These are phyloP conservation scores for Solanum etuberosum DNA, from an alignment of 257 asterid genomes.

Conservation along the genomic window DNA sequence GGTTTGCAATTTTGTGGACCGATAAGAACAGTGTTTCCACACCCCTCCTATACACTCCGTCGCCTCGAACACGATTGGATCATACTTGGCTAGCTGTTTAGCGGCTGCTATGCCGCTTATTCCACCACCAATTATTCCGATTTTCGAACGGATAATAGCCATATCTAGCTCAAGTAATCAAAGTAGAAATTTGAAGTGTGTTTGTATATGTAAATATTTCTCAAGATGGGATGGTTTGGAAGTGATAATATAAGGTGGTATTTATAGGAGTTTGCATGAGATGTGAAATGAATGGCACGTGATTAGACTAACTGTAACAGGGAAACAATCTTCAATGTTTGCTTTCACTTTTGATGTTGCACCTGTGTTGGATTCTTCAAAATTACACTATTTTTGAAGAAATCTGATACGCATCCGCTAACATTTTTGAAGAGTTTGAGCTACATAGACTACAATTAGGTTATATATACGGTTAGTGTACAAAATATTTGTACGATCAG, in stretches of 20 bases:
- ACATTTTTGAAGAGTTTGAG: too few relatives aligned
- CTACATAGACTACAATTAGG: not conserved
- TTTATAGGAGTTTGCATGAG: conserved; percentile 52
- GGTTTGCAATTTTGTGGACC: conserved; percentile 66
- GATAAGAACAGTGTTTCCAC: conserved; percentile 69
- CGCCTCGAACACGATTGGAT: conserved; percentile 75
- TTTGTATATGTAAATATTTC: not conserved
- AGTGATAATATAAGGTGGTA: conserved; percentile 1
- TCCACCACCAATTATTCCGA: conserved; percentile 73
- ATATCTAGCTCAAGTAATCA: not conserved
- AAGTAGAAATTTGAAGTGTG: not conserved
- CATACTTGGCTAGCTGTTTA: conserved; percentile 41
- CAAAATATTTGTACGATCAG: too few relatives aligned
- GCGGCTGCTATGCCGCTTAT: conserved; percentile 84
- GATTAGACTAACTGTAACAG: conserved; percentile 14
- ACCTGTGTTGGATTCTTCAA: not conserved
- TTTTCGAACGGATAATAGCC: conserved; percentile 21
- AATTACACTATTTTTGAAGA: not conserved
- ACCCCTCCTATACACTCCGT: conserved; percentile 73
- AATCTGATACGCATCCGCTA: too few relatives aligned
- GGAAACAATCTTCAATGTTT: not conserved
- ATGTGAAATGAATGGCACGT: conserved; percentile 20
- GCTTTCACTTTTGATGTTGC: not conserved
- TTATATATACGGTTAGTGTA: not conserved
- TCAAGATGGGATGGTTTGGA: conserved; percentile 6